These are phyloP conservation scores for Candida tibetensis DNA, from an alignment of 805 yeast genomes.

Conservation along the genomic window DNA sequence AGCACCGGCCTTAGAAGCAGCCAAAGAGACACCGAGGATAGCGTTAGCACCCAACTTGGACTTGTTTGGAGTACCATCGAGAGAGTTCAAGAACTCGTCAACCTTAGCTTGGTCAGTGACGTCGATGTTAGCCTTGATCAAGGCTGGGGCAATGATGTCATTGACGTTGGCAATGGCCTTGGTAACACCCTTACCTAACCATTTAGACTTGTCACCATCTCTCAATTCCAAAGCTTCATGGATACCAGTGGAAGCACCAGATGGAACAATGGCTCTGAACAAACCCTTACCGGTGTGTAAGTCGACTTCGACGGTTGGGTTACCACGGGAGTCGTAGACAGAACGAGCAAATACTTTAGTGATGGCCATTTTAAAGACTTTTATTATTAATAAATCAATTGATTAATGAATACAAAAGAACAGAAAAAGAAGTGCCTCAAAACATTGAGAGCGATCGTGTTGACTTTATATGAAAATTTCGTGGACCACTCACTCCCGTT, in stretches of 20 bases:
- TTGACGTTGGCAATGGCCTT: slow-evolving; percentile 97
- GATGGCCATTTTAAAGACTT: slow-evolving; percentile 62
- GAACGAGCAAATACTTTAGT: slow-evolving; percentile 88
- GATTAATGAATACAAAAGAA: no score
- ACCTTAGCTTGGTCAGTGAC: slow-evolving; percentile 82
- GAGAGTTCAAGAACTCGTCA: slow-evolving; percentile 78
- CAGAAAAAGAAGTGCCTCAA: slow-evolving; percentile 2
- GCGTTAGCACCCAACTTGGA: slow-evolving; percentile 98
- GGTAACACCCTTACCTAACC: slow-evolving; percentile 98
- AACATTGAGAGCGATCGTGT: background rate
- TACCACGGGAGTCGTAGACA: slow-evolving; percentile 99
- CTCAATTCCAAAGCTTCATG: slow-evolving; percentile 98
- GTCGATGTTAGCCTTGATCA: slow-evolving; percentile 75
- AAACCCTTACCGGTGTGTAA: slow-evolving; percentile 86
- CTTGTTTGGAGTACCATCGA: slow-evolving; percentile 98
- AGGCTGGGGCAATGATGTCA: slow-evolving; percentile 91
- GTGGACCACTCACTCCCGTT: slow-evolving; percentile 29
- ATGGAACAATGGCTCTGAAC: slow-evolving; percentile 97
- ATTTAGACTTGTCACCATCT: slow-evolving; percentile 95
- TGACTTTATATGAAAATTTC: slow-evolving; percentile 6
- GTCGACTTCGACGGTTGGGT: slow-evolving; percentile 99
- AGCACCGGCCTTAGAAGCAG: slow-evolving; percentile 97
- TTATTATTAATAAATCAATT: slow-evolving; percentile 4
- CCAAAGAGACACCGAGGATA: slow-evolving; percentile 95
- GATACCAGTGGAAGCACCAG: slow-evolving; percentile 99